Evolutionary conservation across 1,284 basidiomycete species (phyloP), one percentile per base, ranked within the genome.

Genomic region (Cutaneotrichosporon spelunceum): DNA sequence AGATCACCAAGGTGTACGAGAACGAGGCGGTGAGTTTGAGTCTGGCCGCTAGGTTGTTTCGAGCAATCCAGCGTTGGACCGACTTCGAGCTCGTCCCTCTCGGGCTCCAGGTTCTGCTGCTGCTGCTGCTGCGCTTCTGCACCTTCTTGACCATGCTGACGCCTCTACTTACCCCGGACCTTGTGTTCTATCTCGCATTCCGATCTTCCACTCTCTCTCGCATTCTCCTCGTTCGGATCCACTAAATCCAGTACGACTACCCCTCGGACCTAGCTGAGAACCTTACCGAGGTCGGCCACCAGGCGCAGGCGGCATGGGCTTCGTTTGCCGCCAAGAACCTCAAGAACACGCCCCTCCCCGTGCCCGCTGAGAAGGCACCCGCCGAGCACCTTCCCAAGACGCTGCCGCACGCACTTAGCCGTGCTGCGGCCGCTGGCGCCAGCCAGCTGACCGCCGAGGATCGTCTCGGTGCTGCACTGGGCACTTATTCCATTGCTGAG

Each of bases 341-440:
- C 80, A 89, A 95, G 82, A 90, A 90, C 63, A 92, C 91, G 34
- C 88, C 87, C 74, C 83, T 96, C 29, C 92, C 93, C 59, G 81
- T 85, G 6, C 86, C 89, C 23, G 60, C 66, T 26, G 69, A 67
- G 27, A 61, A 59, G 57, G 44, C 59, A 53, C 13, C 48, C 2
- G 30, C 30, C 33, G 59, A 57, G 52, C 66, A 70, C 39, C 79
- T 82, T 14, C 91, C 91, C 82, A 97, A 97, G 85, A 99, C 95
- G 2, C 88, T 99, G 53, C 89, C 93, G 3, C 95, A 98, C 76
- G 95, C 96, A 0, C 84, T 98, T 59, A 85, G 87, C 26, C 88
- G 95, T 53, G 89, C 93, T 0, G 87, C 93, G 1, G 85, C 87
- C 56, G 78, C 81, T 4, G 90, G 89, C 1, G 87, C 89, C 6